Conservation (phyloP, 768 basidiomycete species). For the Harrya chromipes region DNA sequence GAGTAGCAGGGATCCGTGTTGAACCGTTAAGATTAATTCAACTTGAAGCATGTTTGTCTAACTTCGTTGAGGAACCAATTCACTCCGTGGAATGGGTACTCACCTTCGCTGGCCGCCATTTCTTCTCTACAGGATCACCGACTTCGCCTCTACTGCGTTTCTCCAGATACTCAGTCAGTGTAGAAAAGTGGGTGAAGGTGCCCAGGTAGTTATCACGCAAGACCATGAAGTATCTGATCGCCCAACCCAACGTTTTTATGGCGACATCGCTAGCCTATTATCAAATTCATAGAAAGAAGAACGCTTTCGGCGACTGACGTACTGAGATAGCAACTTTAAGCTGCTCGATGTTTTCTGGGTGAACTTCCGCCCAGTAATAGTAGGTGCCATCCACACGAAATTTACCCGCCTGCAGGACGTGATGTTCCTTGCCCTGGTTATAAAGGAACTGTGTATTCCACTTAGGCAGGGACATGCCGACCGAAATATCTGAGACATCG, state of each 20-base stretch:
- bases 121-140: constrained; percentile 79
- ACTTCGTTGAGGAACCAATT: constrained; percentile 6
- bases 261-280: constrained; percentile 49
- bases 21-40: constrained; percentile 52
- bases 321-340: constrained; percentile 68
- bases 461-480: constrained; percentile 70
- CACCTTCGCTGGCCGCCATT: constrained; percentile 80
- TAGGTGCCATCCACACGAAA: constrained; percentile 69
- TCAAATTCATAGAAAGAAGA: not conserved
- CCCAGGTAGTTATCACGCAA: constrained; percentile 94
- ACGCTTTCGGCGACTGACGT: not conserved
- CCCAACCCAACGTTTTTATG: constrained; percentile 83
- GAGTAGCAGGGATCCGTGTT: constrained; percentile 53
- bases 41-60: constrained; percentile 86
- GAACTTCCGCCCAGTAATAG: constrained; percentile 64
- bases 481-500: constrained; percentile 52
- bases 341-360: constrained; percentile 73
- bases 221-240: constrained; percentile 83
- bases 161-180: constrained; percentile 79
- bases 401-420: constrained; percentile 55
- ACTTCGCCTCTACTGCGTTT: constrained; percentile 55
- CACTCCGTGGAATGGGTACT: constrained; percentile 9
- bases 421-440: constrained; percentile 54
- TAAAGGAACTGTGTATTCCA: constrained; percentile 88
- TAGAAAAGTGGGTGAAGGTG: constrained; percentile 89